phyloP scores from a whole-genome alignment of 192 early-diverging fungal species.

The Rhizophagus clarus region DNA sequence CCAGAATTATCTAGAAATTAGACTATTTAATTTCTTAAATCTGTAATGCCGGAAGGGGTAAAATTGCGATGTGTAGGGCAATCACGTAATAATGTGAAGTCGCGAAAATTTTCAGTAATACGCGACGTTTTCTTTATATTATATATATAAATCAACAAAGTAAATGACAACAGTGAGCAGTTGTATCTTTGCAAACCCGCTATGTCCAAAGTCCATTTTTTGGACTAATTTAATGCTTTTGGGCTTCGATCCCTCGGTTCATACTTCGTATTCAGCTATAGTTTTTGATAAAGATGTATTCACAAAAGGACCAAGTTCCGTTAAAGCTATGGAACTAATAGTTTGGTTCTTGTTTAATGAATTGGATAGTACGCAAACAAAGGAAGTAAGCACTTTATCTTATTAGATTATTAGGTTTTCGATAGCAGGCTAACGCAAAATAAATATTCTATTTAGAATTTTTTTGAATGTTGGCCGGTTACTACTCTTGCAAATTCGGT shows the following conservation, averaged over 20 bases:
- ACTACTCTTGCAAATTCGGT: slow-evolving; percentile 40
- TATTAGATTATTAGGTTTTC: neutral
- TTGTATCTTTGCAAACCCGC: neutral
- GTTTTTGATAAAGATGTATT: slow-evolving; percentile 28
- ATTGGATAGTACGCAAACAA: slow-evolving; percentile 3
- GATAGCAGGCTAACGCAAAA: too few relatives aligned
- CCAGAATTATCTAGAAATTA: too few relatives aligned
- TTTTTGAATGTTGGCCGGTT: slow-evolving; percentile 17
- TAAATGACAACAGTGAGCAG: neutral
- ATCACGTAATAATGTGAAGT: too few relatives aligned
- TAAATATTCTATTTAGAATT: neutral
- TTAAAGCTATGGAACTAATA: slow-evolving; percentile 34
- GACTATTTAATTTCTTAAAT: too few relatives aligned
- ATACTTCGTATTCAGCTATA: slow-evolving; percentile 27
- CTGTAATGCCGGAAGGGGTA: too few relatives aligned
- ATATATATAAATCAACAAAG: too few relatives aligned
- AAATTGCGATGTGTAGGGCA: too few relatives aligned
- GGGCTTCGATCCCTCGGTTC: slow-evolving; percentile 25
- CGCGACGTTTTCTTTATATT: too few relatives aligned
- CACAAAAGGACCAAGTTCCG: slow-evolving; percentile 1
- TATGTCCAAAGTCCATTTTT: slow-evolving; percentile 27
- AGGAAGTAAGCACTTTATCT: neutral
- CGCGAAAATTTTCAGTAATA: too few relatives aligned
- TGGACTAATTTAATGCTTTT: slow-evolving; percentile 27
- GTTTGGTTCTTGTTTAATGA: slow-evolving; percentile 33